Evolutionary conservation across 1,284 basidiomycete genomes (phyloP).

Genomic region (Fomitopsis palustris): DNA sequence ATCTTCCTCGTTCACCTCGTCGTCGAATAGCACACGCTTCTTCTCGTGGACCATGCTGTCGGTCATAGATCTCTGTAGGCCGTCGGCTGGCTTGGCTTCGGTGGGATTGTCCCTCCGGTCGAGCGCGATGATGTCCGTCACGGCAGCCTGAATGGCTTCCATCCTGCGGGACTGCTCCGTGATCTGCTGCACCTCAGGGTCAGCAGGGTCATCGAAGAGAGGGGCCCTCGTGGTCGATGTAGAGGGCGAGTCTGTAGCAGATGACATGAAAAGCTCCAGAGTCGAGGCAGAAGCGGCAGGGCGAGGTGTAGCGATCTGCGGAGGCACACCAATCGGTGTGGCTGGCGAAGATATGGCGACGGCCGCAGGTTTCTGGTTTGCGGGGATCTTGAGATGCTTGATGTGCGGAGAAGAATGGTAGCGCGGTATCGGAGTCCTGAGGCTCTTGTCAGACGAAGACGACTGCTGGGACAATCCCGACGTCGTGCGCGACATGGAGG

Average conservation of each 20-base stretch:
- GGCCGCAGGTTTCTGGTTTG: slow-evolving; percentile 23
- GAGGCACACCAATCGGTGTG: neutral
- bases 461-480: slow-evolving; percentile 6
- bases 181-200: slow-evolving; percentile 53
- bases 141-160: slow-evolving; percentile 90
- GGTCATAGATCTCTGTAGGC: slow-evolving; percentile 12
- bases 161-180: slow-evolving; percentile 67
- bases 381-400: slow-evolving; percentile 25
- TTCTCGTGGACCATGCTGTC: slow-evolving; percentile 10
- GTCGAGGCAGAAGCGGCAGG: slow-evolving; percentile 46
- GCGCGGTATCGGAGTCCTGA: slow-evolving; percentile 18
- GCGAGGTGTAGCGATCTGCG: slow-evolving; percentile 17
- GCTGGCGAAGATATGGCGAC: slow-evolving; percentile 1
- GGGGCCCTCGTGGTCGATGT: slow-evolving; percentile 59
- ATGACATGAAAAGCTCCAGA: slow-evolving; percentile 77
- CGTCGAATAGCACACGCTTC: slow-evolving; percentile 20
- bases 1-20: slow-evolving; percentile 40
- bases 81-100: slow-evolving; percentile 14
- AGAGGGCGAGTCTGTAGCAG: slow-evolving; percentile 44
- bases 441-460: slow-evolving; percentile 2
- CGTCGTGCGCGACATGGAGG: slow-evolving; percentile 1
- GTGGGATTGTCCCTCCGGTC: slow-evolving; percentile 45
- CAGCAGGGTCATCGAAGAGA: slow-evolving; percentile 76
- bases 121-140: slow-evolving; percentile 90
- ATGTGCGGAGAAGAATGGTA: slow-evolving; percentile 38